Conservation (phyloP, 164 flowering plant genomes). For the Vitis rupestris region DNA sequence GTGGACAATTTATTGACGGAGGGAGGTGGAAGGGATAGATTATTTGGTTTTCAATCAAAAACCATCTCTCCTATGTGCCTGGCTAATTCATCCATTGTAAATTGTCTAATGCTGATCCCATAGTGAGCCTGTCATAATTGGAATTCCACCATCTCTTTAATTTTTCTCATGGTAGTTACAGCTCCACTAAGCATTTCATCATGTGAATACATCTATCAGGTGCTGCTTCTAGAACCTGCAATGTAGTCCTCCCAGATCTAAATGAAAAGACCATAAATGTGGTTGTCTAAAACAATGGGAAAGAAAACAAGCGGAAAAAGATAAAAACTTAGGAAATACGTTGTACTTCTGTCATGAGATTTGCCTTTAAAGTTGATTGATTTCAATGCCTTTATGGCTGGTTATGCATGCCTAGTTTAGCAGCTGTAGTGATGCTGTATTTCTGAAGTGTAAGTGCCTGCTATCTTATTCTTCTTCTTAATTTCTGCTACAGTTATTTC, state of each 20-base stretch:
- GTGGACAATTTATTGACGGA: too few relatives aligned
- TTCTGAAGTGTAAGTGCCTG: not conserved
- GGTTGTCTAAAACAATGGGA: not conserved
- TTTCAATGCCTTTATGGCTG: not conserved
- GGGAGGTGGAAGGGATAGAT: too few relatives aligned
- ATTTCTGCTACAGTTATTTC: conserved; percentile 59
- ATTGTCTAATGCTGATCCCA: not conserved
- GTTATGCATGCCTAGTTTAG: not conserved
- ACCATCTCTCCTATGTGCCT: not conserved
- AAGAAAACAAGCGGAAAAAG: too few relatives aligned
- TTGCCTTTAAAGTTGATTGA: not conserved
- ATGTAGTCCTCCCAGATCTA: not conserved
- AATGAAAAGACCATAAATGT: not conserved
- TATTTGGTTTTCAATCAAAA: too few relatives aligned
- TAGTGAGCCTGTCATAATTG: not conserved
- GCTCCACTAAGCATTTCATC: not conserved
- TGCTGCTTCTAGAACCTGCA: not conserved
- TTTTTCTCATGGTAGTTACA: not conserved
- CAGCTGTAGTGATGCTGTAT: not conserved
- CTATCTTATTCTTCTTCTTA: not conserved
- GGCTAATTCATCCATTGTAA: not conserved
- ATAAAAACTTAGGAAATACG: too few relatives aligned
- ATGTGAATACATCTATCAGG: not conserved
- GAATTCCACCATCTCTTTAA: not conserved
- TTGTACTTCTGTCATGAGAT: too few relatives aligned